Percentiles rank a stretch among this genome's conserved stretches.
These are phyloP conservation scores for Magnolia sinica DNA, from an alignment of 164 flowering plant genomes.

Conservation along the genomic window DNA sequence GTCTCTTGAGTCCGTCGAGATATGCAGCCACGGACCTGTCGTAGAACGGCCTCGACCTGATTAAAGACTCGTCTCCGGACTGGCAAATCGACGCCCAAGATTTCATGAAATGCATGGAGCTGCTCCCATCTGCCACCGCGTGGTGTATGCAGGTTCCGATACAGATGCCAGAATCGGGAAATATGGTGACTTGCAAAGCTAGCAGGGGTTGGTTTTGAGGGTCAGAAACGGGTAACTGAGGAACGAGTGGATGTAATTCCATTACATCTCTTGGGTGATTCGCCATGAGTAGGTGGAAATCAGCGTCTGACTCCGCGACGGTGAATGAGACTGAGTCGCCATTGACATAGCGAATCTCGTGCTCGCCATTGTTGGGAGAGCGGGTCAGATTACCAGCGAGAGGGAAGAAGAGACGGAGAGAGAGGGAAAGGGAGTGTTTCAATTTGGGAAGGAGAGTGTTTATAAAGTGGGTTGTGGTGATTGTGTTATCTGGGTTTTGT, in stretches of 20 bases:
- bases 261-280: neutral
- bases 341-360: slow-evolving; percentile 20
- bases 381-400: slow-evolving; percentile 29
- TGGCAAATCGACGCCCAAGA: slow-evolving; percentile 16
- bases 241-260: slow-evolving; percentile 11
- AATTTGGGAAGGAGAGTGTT: slow-evolving; percentile 23
- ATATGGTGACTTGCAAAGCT: slow-evolving; percentile 19
- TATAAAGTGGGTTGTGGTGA: slow-evolving; percentile 3
- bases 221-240: neutral
- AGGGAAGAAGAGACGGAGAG: slow-evolving; percentile 41
- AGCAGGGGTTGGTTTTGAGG: slow-evolving; percentile 5
- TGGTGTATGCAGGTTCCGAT: slow-evolving; percentile 11
- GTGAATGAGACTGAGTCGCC: slow-evolving; percentile 32
- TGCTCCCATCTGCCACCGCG: slow-evolving; percentile 8
- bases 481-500: too few species aligned
- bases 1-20: slow-evolving; percentile 13
- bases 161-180: slow-evolving; percentile 17
- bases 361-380: slow-evolving; percentile 20
- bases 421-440: slow-evolving; percentile 34
- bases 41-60: neutral
- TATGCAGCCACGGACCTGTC: slow-evolving; percentile 15
- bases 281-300: slow-evolving; percentile 2
- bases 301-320: slow-evolving; percentile 12
- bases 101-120: slow-evolving; percentile 14
- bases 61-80: slow-evolving; percentile 1